Evolutionary conservation across 139 green algal genomes (phyloP).

Genomic region (Coccomyxa sp.): DNA sequence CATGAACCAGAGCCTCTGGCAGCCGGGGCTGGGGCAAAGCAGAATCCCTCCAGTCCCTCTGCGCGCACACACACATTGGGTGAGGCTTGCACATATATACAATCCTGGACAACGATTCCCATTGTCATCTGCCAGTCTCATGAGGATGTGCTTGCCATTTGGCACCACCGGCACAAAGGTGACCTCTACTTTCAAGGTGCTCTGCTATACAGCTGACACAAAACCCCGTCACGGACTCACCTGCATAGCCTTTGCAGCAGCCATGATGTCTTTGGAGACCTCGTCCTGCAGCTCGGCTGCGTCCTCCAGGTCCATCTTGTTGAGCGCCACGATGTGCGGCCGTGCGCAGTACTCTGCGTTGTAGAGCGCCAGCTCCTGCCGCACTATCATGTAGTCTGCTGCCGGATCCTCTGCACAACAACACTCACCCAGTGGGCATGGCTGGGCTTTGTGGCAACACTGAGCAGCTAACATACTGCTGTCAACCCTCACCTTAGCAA

Average conservation of each 20-base stretch:
- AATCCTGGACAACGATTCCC: background rate
- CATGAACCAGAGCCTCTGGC: conserved; percentile 6
- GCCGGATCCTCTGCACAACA: conserved; percentile 44
- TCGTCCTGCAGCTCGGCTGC: conserved; percentile 6
- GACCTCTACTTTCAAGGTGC: background rate
- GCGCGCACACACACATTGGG: background rate
- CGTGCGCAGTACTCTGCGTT: conserved; percentile 81
- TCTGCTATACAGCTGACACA: background rate
- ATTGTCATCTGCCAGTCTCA: background rate
- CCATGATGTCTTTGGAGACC: background rate
- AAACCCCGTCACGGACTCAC: background rate
- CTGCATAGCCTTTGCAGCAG: background rate
- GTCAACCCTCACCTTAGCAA: too few species aligned
- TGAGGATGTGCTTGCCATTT: background rate
- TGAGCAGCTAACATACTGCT: too few species aligned
- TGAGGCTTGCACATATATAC: background rate
- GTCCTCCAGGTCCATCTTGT: conserved; percentile 77
- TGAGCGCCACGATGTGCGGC: conserved; percentile 75
- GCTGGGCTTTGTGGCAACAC: too few species aligned
- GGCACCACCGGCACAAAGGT: background rate
- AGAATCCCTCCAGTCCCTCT: background rate
- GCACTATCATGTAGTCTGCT: conserved; percentile 67
- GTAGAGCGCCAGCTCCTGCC: conserved; percentile 89
- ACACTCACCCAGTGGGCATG: background rate
- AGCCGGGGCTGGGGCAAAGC: background rate